A percentile compares a stretch with the other conserved stretches of the same genome.
phyloP scores from a whole-genome alignment of 2,329 filamentous ascomycete genomes.

The Coniochaeta sp. region DNA sequence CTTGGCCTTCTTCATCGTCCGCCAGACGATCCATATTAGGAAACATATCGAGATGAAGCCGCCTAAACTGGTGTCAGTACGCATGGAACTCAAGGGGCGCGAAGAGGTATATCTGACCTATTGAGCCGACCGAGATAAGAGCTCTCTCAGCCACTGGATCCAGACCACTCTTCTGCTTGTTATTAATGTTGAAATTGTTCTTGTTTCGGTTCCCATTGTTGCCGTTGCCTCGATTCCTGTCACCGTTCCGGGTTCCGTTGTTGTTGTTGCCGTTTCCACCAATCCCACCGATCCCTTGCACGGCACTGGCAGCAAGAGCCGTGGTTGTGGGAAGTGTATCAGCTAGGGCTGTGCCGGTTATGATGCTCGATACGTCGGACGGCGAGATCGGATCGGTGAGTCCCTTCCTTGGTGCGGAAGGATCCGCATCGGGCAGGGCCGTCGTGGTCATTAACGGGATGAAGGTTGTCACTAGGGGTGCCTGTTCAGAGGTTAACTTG shows the following conservation, averaged over 20 bases:
- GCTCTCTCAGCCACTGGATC: constrained; percentile 20
- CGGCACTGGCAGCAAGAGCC: background rate
- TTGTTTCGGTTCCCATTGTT: constrained; percentile 6
- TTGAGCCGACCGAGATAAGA: constrained; percentile 26
- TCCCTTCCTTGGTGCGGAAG: constrained; percentile 6
- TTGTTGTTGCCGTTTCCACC: constrained; percentile 5
- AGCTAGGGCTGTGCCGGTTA: constrained; percentile 1
- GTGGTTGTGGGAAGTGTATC: background rate
- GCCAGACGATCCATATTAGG: constrained; percentile 36
- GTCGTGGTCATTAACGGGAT: constrained; percentile 10
- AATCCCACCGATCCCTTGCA: too few species aligned
- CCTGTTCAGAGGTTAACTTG: background rate
- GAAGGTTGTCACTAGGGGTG: constrained; percentile 6
- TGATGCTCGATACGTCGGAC: background rate
- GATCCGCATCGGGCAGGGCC: background rate
- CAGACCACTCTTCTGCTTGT: constrained; percentile 7
- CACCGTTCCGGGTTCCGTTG: constrained; percentile 6
- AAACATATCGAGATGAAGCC: constrained; percentile 37
- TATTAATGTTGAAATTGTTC: background rate
- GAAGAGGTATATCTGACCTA: constrained; percentile 17
- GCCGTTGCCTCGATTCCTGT: constrained; percentile 1
- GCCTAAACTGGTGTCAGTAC: constrained; percentile 19
- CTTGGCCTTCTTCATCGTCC: constrained; percentile 26
- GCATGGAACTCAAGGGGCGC: background rate
- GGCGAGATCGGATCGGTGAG: background rate